phyloP scores from a whole-genome alignment of 768 basidiomycete genomes.

The Rhizopogon rudus region DNA sequence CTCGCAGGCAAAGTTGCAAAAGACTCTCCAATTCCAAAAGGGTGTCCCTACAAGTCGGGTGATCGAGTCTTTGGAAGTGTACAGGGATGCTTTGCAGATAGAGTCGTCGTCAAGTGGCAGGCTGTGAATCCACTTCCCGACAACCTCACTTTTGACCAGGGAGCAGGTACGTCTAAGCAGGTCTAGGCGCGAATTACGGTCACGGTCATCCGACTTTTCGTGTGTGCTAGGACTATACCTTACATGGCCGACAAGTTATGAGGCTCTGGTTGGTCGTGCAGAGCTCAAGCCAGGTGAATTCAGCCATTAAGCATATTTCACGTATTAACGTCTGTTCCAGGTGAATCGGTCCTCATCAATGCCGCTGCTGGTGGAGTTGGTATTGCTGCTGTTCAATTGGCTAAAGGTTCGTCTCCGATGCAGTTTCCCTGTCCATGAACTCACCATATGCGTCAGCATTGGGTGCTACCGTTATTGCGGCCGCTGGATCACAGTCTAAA shows the following conservation, averaged over 20 bases:
- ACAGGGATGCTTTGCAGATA: constrained; percentile 81
- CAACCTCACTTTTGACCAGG: constrained; percentile 77
- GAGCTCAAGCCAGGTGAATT: constrained; percentile 64
- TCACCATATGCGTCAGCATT: constrained; percentile 43
- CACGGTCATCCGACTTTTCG: constrained; percentile 1
- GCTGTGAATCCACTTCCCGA: constrained; percentile 65
- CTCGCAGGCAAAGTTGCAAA: constrained; percentile 75
- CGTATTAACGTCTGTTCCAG: constrained; percentile 29
- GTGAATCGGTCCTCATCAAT: constrained; percentile 90
- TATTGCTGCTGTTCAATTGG: constrained; percentile 86
- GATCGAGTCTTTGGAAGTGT: constrained; percentile 84
- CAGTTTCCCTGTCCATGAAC: not conserved
- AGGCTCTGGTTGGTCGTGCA: constrained; percentile 83
- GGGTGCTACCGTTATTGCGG: constrained; percentile 93
- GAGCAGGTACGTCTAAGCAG: constrained; percentile 51
- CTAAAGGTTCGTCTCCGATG: constrained; percentile 57
- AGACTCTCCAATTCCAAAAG: constrained; percentile 71
- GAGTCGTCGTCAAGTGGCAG: constrained; percentile 49
- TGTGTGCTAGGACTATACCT: constrained; percentile 57
- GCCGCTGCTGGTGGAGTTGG: constrained; percentile 98
- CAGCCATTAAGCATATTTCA: not conserved
- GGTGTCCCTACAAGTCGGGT: constrained; percentile 74
- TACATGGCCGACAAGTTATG: constrained; percentile 94
- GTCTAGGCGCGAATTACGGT: not conserved
- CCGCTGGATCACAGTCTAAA: constrained; percentile 77